Evolutionary conservation across 768 basidiomycete genomes (phyloP).

Genomic region (Suillus clintonianus): DNA sequence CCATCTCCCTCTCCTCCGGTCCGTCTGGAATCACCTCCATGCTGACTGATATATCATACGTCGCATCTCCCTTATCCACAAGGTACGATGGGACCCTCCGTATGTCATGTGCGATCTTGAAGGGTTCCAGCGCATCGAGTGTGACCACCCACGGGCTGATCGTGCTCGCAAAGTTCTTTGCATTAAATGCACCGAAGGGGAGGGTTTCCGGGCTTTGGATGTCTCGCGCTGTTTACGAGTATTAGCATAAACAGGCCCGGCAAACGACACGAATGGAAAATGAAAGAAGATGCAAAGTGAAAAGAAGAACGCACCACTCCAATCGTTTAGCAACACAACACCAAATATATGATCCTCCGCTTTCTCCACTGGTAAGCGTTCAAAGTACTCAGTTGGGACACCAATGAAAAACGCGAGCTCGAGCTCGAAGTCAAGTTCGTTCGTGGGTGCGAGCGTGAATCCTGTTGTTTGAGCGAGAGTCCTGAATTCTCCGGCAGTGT

Average conservation of each 20-base stretch:
- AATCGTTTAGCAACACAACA: conserved; percentile 5
- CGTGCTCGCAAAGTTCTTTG: conserved; percentile 7
- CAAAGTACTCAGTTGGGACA: neutral
- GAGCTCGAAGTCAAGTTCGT: conserved; percentile 2
- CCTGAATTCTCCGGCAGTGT: neutral
- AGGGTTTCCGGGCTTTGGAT: conserved; percentile 1
- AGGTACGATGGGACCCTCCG: conserved; percentile 2
- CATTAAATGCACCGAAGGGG: conserved; percentile 6
- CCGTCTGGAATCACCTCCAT: neutral
- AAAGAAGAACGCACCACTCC: conserved; percentile 2
- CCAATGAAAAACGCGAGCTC: conserved; percentile 6
- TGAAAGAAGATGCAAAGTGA: neutral
- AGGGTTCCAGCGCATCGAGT: conserved; percentile 6
- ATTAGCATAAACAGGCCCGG: neutral
- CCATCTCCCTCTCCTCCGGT: neutral
- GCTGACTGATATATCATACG: conserved; percentile 3
- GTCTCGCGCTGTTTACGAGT: neutral
- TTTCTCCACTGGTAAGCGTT: conserved; percentile 2
- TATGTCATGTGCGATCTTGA: conserved; percentile 1
- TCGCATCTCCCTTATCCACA: neutral
- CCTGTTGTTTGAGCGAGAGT: neutral
- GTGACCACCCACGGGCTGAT: conserved; percentile 10
- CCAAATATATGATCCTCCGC: conserved; percentile 7
- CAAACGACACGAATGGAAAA: neutral
- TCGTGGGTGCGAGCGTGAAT: conserved; percentile 1